Percentiles rank a stretch among this genome's conserved stretches.
Conservation (phyloP, 768 basidiomycete genomes). For the Tylopilus subfusipes region DNA sequence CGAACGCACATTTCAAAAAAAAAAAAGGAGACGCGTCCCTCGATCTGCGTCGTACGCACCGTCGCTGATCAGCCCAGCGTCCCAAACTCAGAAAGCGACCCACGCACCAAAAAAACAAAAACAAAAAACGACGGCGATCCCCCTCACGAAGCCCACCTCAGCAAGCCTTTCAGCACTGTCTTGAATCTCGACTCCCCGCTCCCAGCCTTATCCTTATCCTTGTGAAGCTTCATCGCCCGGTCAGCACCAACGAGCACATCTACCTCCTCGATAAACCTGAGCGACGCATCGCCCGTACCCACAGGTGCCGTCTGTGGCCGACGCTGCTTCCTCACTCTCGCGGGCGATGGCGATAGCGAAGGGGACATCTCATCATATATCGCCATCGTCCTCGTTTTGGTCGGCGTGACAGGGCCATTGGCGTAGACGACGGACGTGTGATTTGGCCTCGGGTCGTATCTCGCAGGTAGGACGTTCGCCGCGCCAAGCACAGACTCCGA, state of each 20-base stretch:
- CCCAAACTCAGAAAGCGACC: background rate
- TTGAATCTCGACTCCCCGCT: slow-evolving; percentile 15
- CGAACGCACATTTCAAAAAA: background rate
- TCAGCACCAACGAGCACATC: background rate
- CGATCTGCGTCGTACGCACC: background rate
- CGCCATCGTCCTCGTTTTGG: background rate
- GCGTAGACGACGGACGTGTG: background rate
- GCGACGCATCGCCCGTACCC: slow-evolving; percentile 7
- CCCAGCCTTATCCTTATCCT: background rate
- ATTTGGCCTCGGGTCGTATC: background rate
- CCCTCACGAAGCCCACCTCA: slow-evolving; percentile 12
- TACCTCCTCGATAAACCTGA: slow-evolving; percentile 15
- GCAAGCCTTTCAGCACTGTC: slow-evolving; percentile 14
- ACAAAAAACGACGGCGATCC: background rate
- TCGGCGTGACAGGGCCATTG: background rate
- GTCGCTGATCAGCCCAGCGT: background rate
- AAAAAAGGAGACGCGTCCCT: background rate
- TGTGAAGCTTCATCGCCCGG: background rate
- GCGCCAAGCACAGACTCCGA: background rate
- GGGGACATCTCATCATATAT: background rate
- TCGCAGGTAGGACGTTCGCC: background rate
- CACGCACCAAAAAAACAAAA: slow-evolving; percentile 4
- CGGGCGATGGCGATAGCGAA: background rate
- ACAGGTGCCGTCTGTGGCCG: slow-evolving; percentile 29
- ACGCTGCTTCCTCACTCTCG: slow-evolving; percentile 6